A percentile compares a stretch with the other conserved stretches of the same genome.
These are phyloP conservation scores for Boletus eberwhitei DNA, from an alignment of 768 basidiomycete species.

Conservation along the genomic window DNA sequence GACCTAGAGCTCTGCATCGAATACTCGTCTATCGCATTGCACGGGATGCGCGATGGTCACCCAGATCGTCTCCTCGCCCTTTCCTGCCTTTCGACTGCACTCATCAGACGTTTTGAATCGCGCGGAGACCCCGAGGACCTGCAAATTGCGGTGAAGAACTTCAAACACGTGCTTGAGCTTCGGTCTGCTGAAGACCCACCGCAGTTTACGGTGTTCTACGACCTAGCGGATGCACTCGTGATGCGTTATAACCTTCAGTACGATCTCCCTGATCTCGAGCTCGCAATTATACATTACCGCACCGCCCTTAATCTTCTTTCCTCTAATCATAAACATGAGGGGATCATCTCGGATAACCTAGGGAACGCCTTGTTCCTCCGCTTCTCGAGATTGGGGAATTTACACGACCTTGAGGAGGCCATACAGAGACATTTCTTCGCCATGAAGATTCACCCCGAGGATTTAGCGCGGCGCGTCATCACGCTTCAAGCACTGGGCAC, in stretches of 20 bases:
- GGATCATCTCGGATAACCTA: slow-evolving; percentile 16
- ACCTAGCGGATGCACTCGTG: slow-evolving; percentile 27
- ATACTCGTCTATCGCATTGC: slow-evolving; percentile 18
- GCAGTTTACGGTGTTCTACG: slow-evolving; percentile 17
- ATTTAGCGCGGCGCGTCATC: slow-evolving; percentile 11
- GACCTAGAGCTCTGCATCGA: slow-evolving; percentile 26
- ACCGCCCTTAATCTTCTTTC: slow-evolving; percentile 19
- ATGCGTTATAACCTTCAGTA: slow-evolving; percentile 25
- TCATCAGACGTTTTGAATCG: slow-evolving; percentile 22
- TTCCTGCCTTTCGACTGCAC: slow-evolving; percentile 22
- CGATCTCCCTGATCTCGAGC: slow-evolving; percentile 26
- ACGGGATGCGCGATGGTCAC: slow-evolving; percentile 13
- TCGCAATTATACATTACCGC: slow-evolving; percentile 25
- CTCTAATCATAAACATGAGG: slow-evolving; percentile 11
- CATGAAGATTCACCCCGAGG: slow-evolving; percentile 14
- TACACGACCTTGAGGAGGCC: slow-evolving; percentile 25
- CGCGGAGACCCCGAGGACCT: slow-evolving; percentile 21
- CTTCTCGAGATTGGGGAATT: slow-evolving; percentile 12
- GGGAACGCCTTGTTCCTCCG: slow-evolving; percentile 27
- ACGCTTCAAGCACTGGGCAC: slow-evolving; percentile 21
- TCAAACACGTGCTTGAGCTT: slow-evolving; percentile 20
- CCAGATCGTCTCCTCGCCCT: slow-evolving; percentile 16
- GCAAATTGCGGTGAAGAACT: slow-evolving; percentile 26
- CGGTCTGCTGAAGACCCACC: slow-evolving; percentile 11
- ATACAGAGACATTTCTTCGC: slow-evolving; percentile 25